Evolutionary conservation across 257 asterid species (phyloP).

Genomic region (Solanum chiquidenum): DNA sequence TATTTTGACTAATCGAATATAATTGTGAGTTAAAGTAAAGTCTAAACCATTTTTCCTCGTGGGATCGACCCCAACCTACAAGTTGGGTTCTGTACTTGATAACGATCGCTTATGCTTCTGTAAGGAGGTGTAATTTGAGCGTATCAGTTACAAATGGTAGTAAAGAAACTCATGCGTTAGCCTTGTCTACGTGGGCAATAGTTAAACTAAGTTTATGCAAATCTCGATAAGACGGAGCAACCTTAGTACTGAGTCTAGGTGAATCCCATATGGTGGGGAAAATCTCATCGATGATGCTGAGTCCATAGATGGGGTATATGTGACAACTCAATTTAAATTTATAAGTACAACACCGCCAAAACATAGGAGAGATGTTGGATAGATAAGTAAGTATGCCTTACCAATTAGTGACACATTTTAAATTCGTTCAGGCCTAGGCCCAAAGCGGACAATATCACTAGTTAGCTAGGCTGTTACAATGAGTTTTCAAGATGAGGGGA

Average conservation of each 20-base stretch:
- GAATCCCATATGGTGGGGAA: background rate
- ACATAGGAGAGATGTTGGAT: background rate
- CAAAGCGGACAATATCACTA: too few species aligned
- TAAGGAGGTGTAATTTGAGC: too few species aligned
- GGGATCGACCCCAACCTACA: too few species aligned
- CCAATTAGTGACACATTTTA: background rate
- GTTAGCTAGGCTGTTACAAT: fast-evolving
- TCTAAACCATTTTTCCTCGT: too few species aligned
- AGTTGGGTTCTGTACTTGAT: too few species aligned
- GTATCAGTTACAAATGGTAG: background rate
- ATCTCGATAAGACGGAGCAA: background rate
- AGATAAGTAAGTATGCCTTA: background rate
- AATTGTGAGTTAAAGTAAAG: too few species aligned
- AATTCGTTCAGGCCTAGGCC: background rate
- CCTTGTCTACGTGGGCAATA: background rate
- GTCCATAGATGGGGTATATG: background rate
- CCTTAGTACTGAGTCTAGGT: background rate
- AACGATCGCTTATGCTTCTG: too few species aligned
- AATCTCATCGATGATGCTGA: background rate
- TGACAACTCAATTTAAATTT: too few species aligned
- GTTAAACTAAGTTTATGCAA: background rate
- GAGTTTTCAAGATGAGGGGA: background rate
- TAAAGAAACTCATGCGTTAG: background rate
- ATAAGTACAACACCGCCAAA: too few species aligned
- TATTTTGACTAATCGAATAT: too few species aligned